Percentiles rank a stretch among this genome's conserved stretches.
These are phyloP conservation scores for Candida insectalens DNA, from an alignment of 805 yeast species.

Conservation along the genomic window DNA sequence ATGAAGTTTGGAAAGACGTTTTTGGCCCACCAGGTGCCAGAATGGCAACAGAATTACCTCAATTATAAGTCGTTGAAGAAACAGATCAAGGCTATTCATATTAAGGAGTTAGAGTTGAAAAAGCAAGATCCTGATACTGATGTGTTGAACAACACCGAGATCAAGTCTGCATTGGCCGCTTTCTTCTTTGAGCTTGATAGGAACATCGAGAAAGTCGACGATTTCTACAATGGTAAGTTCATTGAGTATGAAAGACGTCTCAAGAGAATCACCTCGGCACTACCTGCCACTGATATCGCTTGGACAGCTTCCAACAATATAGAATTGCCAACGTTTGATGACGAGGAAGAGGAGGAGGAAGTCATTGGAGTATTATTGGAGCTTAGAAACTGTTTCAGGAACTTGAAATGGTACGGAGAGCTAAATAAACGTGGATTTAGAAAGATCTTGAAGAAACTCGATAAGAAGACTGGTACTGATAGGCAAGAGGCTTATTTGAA, in stretches of 20 bases:
- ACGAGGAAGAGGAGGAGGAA: slow-evolving; percentile 52
- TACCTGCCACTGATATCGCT: slow-evolving; percentile 12
- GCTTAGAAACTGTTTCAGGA: slow-evolving; percentile 64
- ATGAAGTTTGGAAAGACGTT: slow-evolving; percentile 83
- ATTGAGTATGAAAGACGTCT: slow-evolving; percentile 68
- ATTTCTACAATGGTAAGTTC: slow-evolving; percentile 64
- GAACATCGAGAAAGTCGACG: slow-evolving; percentile 73
- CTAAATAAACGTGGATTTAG: slow-evolving; percentile 83
- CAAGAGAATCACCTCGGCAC: slow-evolving; percentile 32
- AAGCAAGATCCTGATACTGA: slow-evolving; percentile 18
- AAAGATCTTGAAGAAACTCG: slow-evolving; percentile 83
- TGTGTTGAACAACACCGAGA: slow-evolving; percentile 29
- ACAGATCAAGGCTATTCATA: slow-evolving; percentile 56
- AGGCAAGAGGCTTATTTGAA: slow-evolving; percentile 48
- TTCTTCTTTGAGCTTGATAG: slow-evolving; percentile 75
- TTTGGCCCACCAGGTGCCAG: slow-evolving; percentile 83
- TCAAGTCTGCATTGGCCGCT: slow-evolving; percentile 41
- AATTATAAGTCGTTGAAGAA: slow-evolving; percentile 80
- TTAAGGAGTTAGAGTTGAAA: slow-evolving; percentile 28
- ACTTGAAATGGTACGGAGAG: slow-evolving; percentile 90
- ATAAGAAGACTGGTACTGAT: slow-evolving; percentile 64
- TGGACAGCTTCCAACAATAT: not conserved
- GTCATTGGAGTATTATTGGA: slow-evolving; percentile 62
- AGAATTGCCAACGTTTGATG: slow-evolving; percentile 15
- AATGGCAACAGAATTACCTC: slow-evolving; percentile 78